These are phyloP conservation scores for Leccinum boreale DNA, from an alignment of 768 basidiomycete species.

Conservation along the genomic window DNA sequence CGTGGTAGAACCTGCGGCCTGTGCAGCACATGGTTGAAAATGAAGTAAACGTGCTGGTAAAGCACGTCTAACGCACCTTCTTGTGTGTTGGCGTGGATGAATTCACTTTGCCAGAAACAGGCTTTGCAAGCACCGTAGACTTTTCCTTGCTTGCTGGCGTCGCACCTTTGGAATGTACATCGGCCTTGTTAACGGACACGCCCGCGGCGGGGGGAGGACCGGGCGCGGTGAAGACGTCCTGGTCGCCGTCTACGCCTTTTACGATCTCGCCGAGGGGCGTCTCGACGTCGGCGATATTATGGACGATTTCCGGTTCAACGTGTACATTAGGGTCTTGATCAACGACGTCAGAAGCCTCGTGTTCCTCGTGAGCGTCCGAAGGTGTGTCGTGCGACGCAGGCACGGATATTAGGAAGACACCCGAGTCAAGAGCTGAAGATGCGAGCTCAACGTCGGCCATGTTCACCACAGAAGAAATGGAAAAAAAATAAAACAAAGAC, in stretches of 20 bases:
- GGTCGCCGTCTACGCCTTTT: conserved; percentile 12
- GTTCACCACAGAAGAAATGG: conserved; percentile 19
- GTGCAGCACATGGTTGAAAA: conserved; percentile 26
- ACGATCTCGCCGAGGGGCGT: conserved; percentile 15
- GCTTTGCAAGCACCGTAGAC: conserved; percentile 40
- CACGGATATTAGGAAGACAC: conserved; percentile 20
- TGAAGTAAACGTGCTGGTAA: conserved; percentile 18
- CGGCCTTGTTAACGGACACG: conserved; percentile 25
- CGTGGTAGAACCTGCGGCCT: conserved; percentile 67
- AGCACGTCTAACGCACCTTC: conserved; percentile 49
- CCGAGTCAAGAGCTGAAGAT: conserved; percentile 15
- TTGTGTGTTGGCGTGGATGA: conserved; percentile 59
- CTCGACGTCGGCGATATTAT: conserved; percentile 18
- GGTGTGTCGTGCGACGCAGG: conserved; percentile 17
- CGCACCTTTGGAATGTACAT: conserved; percentile 24
- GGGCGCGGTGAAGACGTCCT: conserved; percentile 18
- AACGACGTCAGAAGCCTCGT: conserved; percentile 37
- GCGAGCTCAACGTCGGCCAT: conserved; percentile 38
- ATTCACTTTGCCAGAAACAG: conserved; percentile 43
- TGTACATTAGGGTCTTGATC: conserved; percentile 26
- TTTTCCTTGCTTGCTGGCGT: conserved; percentile 29
- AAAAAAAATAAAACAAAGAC: conserved; percentile 9
- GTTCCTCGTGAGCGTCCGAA: conserved; percentile 32
- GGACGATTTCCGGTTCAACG: conserved; percentile 16
- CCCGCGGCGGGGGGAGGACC: conserved; percentile 15